Evolutionary conservation across 2,329 filamentous ascomycete genomes (phyloP), one percentile per base, ranked within the genome.

Genomic region (Cryphonectria japonica): DNA sequence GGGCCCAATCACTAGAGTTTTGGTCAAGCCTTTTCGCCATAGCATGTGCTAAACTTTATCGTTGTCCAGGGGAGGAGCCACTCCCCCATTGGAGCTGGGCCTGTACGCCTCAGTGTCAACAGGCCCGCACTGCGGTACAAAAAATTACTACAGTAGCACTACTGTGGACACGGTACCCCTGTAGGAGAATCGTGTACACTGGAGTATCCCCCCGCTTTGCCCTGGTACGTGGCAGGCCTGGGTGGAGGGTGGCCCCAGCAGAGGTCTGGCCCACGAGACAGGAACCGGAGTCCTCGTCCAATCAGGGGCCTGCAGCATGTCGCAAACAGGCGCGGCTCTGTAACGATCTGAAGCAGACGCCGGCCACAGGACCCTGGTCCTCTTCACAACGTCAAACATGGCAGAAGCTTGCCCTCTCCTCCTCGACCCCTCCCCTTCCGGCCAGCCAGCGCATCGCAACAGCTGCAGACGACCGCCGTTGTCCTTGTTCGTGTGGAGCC

Each of bases 261-360:
- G 7, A 39, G 60, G 64, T n/a, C 63, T 46, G 54, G 67, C 70
- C 70, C 70, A 69, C 68, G 71, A 72, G 66, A 68, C 71, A 70
- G 68, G 61, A 66, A 59, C 57, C 57, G 52, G 54, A 26, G 46
- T 32, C 46, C 19, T 41, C 41, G 66, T 66, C 71, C 69, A 69
- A 73, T 71, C 69, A 71, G 29, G 39, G 29, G 52, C 46, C 62
- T 63, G 63, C 59, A 50, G 59, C 63, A 41, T 29, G 26, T 63
- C 57, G 57, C 37, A 50, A 39, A 67, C 66, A 57, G 66, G 62
- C 63, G 69, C 66, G 66, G 71, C 71, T 73, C 71, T 73, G 71
- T 73, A 73, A 73, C 71, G 43, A 60, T 71, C 66, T 73, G 71
- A 71, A 67, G 71, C 71, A 73, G 60, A 68, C 29, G 61, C 66